Evolutionary conservation across 305 asterid genomes (phyloP).

Genomic region (Rubia occidens): DNA sequence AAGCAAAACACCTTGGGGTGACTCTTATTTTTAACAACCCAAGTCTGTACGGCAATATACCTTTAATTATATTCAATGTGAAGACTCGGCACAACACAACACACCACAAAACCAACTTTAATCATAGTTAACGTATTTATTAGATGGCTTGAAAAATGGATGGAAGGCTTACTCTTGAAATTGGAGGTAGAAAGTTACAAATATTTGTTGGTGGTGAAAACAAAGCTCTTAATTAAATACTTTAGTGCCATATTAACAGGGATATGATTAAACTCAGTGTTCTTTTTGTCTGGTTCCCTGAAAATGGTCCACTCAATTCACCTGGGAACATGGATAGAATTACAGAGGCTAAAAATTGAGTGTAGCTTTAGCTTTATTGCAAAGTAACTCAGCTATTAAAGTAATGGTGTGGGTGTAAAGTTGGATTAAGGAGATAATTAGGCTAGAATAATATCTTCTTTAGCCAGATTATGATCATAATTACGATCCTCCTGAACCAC

Average conservation of each 20-base stretch:
- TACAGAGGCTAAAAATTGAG: slow-evolving; percentile 5
- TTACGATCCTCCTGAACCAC: background rate
- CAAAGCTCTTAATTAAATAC: too few relatives aligned
- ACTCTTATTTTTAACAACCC: too few relatives aligned
- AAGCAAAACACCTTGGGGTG: too few relatives aligned
- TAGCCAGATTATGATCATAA: slow-evolving; percentile 7
- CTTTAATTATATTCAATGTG: too few relatives aligned
- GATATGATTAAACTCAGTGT: background rate
- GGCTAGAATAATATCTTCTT: slow-evolving; percentile 14
- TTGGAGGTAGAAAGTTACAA: too few relatives aligned
- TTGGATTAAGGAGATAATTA: slow-evolving; percentile 12
- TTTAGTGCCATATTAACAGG: background rate
- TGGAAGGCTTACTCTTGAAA: too few relatives aligned
- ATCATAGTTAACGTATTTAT: too few relatives aligned
- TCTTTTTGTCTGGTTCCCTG: slow-evolving; percentile 21
- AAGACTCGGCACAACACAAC: too few relatives aligned
- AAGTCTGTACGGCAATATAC: too few relatives aligned
- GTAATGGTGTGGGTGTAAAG: slow-evolving; percentile 15
- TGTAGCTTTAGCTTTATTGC: slow-evolving; percentile 20
- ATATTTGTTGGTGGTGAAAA: too few relatives aligned
- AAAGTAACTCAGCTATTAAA: slow-evolving; percentile 18
- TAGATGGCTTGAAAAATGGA: too few relatives aligned
- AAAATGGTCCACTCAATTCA: slow-evolving; percentile 13
- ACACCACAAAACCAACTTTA: too few relatives aligned
- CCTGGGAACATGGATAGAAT: slow-evolving; percentile 4